phyloP scores from a whole-genome alignment of 2,329 filamentous ascomycete genomes.

The Aspergillus sp. region DNA sequence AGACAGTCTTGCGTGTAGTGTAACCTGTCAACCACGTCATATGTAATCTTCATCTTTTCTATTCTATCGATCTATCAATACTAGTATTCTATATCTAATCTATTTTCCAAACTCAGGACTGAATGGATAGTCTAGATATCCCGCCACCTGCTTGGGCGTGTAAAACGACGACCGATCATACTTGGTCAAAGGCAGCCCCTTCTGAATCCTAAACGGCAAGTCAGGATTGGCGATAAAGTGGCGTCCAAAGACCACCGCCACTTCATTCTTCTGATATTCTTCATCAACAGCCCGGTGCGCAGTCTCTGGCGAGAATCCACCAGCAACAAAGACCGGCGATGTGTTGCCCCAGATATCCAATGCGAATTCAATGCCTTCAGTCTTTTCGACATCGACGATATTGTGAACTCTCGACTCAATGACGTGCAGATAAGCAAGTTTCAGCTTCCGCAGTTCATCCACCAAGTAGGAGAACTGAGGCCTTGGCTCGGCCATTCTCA shows the following conservation, averaged over 20 bases:
- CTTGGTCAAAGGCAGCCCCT: conserved; percentile 26
- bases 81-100: too few relatives aligned
- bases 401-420: conserved; percentile 47
- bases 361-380: conserved; percentile 31
- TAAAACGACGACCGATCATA: conserved; percentile 40
- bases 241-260: conserved; percentile 34
- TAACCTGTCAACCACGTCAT: too few relatives aligned
- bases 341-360: conserved; percentile 37
- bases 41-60: too few relatives aligned
- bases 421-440: conserved; percentile 56
- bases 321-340: conserved; percentile 40
- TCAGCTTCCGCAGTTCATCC: conserved; percentile 43
- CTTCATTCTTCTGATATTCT: conserved; percentile 9
- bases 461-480: conserved; percentile 58
- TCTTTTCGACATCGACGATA: neutral
- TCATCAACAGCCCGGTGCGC: conserved; percentile 22
- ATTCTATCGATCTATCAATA: too few relatives aligned
- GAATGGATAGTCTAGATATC: conserved; percentile 31
- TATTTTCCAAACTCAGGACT: conserved; percentile 2
- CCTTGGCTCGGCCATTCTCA: conserved; percentile 56
- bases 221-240: conserved; percentile 40
- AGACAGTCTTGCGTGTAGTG: too few relatives aligned
- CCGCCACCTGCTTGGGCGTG: conserved; percentile 14
- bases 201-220: conserved; percentile 30
- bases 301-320: conserved; percentile 34